phyloP scores from a whole-genome alignment of 768 basidiomycete species.

The Calocera cornea region DNA sequence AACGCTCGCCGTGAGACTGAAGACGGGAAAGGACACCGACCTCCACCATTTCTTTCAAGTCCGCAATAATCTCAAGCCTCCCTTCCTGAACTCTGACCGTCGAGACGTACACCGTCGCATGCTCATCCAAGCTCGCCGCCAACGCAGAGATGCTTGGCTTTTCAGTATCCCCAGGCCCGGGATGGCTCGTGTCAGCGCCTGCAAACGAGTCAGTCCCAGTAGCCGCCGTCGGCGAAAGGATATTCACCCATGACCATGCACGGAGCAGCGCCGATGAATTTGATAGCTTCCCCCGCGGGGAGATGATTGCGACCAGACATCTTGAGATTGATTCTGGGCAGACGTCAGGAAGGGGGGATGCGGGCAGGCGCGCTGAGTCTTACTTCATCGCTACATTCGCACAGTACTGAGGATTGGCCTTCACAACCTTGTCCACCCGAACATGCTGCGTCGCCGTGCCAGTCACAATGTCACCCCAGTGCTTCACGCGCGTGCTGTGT shows the following conservation, averaged over 20 bases:
- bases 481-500: neutral
- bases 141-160: neutral
- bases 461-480: neutral
- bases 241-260: neutral
- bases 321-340: neutral
- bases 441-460: neutral
- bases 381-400: conserved; percentile 1
- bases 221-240: neutral
- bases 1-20: neutral
- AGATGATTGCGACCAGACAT: neutral
- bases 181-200: conserved; percentile 1
- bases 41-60: neutral
- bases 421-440: neutral
- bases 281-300: neutral
- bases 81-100: neutral
- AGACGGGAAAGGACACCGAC: neutral
- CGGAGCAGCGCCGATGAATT: neutral
- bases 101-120: neutral
- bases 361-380: neutral
- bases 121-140: neutral
- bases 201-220: neutral
- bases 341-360: neutral
- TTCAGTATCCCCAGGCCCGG: neutral
- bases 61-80: neutral
- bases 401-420: neutral